A percentile compares a stretch with the other conserved stretches of the same genome.
These are phyloP conservation scores for Quercus rubra DNA, from an alignment of 306 rosid genomes.

Conservation along the genomic window DNA sequence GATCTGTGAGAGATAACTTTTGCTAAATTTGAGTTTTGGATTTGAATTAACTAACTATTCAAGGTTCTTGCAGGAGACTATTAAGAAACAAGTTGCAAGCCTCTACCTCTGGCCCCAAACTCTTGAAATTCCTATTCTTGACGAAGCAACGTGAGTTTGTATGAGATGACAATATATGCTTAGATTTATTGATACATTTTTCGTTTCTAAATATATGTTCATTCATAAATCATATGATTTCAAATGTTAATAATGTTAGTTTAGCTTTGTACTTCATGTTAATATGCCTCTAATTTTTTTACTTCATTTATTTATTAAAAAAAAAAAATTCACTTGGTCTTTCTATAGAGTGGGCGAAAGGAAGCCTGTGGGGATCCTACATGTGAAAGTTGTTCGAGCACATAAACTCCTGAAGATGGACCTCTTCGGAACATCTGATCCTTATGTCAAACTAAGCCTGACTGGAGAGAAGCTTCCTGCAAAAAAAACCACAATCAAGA, in stretches of 20 bases:
- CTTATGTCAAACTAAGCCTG: slow-evolving; percentile 76
- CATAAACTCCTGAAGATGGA: slow-evolving; percentile 78
- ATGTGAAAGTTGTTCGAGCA: slow-evolving; percentile 85
- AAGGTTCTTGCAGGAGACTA: slow-evolving; percentile 53
- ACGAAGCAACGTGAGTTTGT: slow-evolving; percentile 64
- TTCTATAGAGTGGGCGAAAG: slow-evolving; percentile 48
- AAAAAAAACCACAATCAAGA: slow-evolving; percentile 75
- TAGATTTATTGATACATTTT: background rate
- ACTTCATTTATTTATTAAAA: too few relatives aligned
- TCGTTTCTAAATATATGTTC: background rate
- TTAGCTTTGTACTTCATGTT: background rate
- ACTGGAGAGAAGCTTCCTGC: slow-evolving; percentile 71
- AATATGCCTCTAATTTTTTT: background rate
- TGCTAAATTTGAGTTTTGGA: background rate
- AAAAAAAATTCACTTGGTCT: background rate
- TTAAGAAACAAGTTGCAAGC: slow-evolving; percentile 65
- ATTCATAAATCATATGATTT: background rate
- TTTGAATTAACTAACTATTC: slow-evolving; percentile 17
- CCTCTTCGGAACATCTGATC: slow-evolving; percentile 86
- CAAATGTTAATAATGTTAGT: background rate
- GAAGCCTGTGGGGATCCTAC: slow-evolving; percentile 94
- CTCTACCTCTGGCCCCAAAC: slow-evolving; percentile 91
- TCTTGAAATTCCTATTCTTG: slow-evolving; percentile 72
- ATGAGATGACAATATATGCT: background rate
- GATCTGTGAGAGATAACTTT: slow-evolving; percentile 5